A percentile compares a stretch with the other conserved stretches of the same genome.
Conservation (phyloP, 1,284 basidiomycete species). For the Puccinia novopanici region DNA sequence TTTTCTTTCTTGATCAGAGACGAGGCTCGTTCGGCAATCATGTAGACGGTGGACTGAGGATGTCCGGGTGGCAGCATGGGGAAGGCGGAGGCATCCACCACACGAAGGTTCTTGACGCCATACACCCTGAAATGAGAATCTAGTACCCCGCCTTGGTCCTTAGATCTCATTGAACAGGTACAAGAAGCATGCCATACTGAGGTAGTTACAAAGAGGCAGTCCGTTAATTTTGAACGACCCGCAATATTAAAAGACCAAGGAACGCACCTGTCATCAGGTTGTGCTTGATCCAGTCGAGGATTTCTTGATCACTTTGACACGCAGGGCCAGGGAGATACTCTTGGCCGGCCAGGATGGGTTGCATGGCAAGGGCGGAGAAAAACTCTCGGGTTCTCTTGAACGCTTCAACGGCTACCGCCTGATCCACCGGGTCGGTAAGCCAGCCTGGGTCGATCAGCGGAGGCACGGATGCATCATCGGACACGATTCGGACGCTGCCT, state of each 20-base stretch:
- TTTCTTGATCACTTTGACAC: conserved; percentile 26
- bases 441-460: conserved; percentile 42
- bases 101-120: conserved; percentile 69
- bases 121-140: conserved; percentile 72
- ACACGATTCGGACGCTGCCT: conserved; percentile 35
- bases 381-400: conserved; percentile 40
- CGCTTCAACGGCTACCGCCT: conserved; percentile 28
- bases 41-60: conserved; percentile 50
- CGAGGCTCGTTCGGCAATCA: conserved; percentile 48
- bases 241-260: not conserved
- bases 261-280: conserved; percentile 32
- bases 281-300: conserved; percentile 29
- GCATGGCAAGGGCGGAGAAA: conserved; percentile 25
- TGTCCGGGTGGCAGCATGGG: conserved; percentile 48
- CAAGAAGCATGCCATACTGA: conserved; percentile 61
- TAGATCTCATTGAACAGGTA: conserved; percentile 72
- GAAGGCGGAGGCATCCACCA: conserved; percentile 58
- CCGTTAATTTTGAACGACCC: not conserved
- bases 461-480: conserved; percentile 16
- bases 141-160: conserved; percentile 73
- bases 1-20: conserved; percentile 14
- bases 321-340: conserved; percentile 28
- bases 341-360: conserved; percentile 27
- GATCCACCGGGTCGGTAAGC: conserved; percentile 35
- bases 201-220: not conserved